Base-by-base conservation (phyloP, 495 filamentous ascomycete genomes). In the Podospora pseudocomata region DNA sequence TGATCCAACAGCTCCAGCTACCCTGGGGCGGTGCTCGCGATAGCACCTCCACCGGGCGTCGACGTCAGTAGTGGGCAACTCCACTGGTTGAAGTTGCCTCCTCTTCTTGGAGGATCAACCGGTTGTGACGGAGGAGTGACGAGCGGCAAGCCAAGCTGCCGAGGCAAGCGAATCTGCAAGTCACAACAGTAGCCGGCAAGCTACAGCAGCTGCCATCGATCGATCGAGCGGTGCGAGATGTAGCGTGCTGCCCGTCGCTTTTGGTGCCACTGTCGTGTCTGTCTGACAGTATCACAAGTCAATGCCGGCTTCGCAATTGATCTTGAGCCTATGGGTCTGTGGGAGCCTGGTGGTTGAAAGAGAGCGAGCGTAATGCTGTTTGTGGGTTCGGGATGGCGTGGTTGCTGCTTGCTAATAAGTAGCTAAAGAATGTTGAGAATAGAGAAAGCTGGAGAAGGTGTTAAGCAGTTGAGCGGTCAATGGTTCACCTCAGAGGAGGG, bases 171-270 rank as follows among this genome's bases (percentile, higher is more conserved):
- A 49, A 49, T 16, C 39, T 49, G 39, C 39, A 49, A 49, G 39
- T 49, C 13, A 49, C 39, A 6, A 49, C 15, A 9, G 39, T 49
- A 49, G 39, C 15, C 39, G 39, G 39, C 39, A 49, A 49, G 39
- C 39, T 49, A 49, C 39, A 49, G 23, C 55, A 58, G 19, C 55
- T 58, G 55, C 55, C 55, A 58, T 26, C 55, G 55, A 58, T 26
- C 55, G 55, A 20, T 58, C 55, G 55, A 58, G 23, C 55, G n/a
- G 55, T 49, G 39, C 39, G 39, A 49, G 39, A 49, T 11, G 39
- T 49, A 49, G 39, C 39, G 39, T 49, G 39, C 39, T 49, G 39
- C 13, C 39, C 15, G 39, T 49, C 39, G 39, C 13, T 49, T 49
- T 49, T 49, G 39, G 39, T 0, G 39, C 15, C 39, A 49, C 39